Evolutionary conservation across 306 rosid genomes (phyloP), one percentile per base, ranked within the genome.

Genomic region (Malus sieversii): DNA sequence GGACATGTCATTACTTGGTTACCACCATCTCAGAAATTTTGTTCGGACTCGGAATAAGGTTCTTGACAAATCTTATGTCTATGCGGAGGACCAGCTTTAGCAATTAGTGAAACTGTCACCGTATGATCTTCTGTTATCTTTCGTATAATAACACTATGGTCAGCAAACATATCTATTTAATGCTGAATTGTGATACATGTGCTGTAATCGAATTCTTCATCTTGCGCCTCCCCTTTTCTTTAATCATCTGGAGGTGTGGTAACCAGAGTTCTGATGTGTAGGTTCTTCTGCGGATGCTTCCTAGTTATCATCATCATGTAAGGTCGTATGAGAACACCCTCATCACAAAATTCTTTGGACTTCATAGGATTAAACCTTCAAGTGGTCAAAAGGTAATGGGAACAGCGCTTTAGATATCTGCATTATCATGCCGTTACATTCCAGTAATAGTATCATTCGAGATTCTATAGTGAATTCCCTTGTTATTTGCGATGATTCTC

Each of bases 281-380:
- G 99, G 99, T 92, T 81, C 97, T 95, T 80, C 89, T 92, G 38
- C 82, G 90, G 87, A 95, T 95, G 99, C 99, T 95, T 80, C 99
- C 97, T 46, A 92, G 88, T 80, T 95, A 95, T 84, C 96, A 95
- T 89, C 92, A 82, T 82, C 99, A 95, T 66, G 99, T 95, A 83
- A 89, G 88, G 84, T 72, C 90, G 9, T 87, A 90, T 53, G 99
- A 95, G n/a, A 95, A 95, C 81, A 95, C 99, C 3, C 96, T 95
- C 29, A 73, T 95, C 70, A 95, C 99, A 45, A 95, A 95, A 52
- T 95, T 95, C 80, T 95, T 95, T 79, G 99, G 99, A 77, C 97
- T 95, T 86, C 99, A 95, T 79, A 90, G 99, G 85, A 92, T 95
- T 82, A 92, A 88, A 81, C 97, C 99, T 74, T 88, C 96, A 7